Evolutionary conservation across 331 rosid species (phyloP), one percentile per base, ranked within the genome.

Genomic region (Malus hybrid): DNA sequence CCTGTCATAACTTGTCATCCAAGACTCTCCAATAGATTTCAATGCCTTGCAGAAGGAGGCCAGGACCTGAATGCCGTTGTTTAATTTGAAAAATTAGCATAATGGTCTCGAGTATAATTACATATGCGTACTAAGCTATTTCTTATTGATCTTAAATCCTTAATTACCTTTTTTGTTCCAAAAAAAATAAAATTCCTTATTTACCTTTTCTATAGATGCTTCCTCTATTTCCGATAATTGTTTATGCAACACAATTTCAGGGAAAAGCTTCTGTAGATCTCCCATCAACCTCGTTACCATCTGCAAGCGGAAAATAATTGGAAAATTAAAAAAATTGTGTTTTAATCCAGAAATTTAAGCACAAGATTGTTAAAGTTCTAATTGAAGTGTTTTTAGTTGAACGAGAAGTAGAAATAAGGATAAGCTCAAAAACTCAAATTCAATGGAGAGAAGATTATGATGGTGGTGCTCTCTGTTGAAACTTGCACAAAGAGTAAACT

Each of bases 211-310:
- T 15, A 36, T 66, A n/a, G 81, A 32, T 59, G 78, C 87, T 42
- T 63, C 76, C 70, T 88, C 77, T 52, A 85, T 67, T 78, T 78
- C 76, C 20, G 83, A 75, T 27, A 80, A 79, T 76, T 72, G 76
- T 12, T 80, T 75, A 22, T 68, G 67, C 13, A 77, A 33, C 46
- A 84, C 82, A 69, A 79, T 75, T 54, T 78, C 79, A 0, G 90
- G 97, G 79, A 84, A 88, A 70, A 85, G 87, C 75, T 80, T 80
- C 14, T 87, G 90, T 73, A 92, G 89, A 81, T 88, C 90, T 73
- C 76, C 79, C 75, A 90, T 74, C 28, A 92, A 86, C 67, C 76
- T 82, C 70, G 83, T 79, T 85, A 88, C 80, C 76, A 87, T 78
- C 97, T 92, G 73, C 80, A 73, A 75, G 22, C 76, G 74, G 54